Percentiles rank a stretch among this genome's conserved stretches.
Evolutionary conservation across 257 asterid species (phyloP).

Genomic region (Solanum ossicruentum): DNA sequence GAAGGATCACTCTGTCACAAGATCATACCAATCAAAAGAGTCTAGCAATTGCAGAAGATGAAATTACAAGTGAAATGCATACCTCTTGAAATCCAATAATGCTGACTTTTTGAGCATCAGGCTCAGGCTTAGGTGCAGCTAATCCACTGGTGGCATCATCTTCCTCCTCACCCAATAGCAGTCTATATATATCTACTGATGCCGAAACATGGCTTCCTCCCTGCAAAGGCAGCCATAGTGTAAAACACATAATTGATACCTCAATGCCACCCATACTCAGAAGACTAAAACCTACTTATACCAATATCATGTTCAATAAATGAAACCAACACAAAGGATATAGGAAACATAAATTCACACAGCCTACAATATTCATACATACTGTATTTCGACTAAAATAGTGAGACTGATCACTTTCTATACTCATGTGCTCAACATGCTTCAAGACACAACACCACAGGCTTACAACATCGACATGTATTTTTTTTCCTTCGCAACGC

Average conservation of each 20-base stretch:
- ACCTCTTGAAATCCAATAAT: constrained; percentile 55
- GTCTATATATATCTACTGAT: constrained; percentile 77
- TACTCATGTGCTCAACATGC: not conserved
- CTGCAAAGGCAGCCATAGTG: constrained; percentile 29
- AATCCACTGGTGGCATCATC: constrained; percentile 95
- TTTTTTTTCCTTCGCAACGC: not conserved
- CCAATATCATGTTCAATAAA: not conserved
- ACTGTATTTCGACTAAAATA: not conserved
- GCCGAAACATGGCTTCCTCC: constrained; percentile 73
- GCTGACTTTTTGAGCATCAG: constrained; percentile 49
- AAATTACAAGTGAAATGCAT: not conserved
- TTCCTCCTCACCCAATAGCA: constrained; percentile 79
- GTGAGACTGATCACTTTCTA: not conserved
- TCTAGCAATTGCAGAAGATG: not conserved
- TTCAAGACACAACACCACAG: not conserved
- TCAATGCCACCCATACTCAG: not conserved
- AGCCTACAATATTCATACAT: not conserved
- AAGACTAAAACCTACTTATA: not conserved
- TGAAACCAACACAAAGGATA: not conserved
- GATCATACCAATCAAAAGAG: not conserved
- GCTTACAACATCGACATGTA: not conserved
- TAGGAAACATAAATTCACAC: not conserved
- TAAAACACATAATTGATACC: not conserved
- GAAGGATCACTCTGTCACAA: not conserved
- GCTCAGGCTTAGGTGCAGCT: constrained; percentile 81